Evolutionary conservation across 768 basidiomycete genomes (phyloP), one percentile per base, ranked within the genome.

Genomic region (Collybiopsis confluens): DNA sequence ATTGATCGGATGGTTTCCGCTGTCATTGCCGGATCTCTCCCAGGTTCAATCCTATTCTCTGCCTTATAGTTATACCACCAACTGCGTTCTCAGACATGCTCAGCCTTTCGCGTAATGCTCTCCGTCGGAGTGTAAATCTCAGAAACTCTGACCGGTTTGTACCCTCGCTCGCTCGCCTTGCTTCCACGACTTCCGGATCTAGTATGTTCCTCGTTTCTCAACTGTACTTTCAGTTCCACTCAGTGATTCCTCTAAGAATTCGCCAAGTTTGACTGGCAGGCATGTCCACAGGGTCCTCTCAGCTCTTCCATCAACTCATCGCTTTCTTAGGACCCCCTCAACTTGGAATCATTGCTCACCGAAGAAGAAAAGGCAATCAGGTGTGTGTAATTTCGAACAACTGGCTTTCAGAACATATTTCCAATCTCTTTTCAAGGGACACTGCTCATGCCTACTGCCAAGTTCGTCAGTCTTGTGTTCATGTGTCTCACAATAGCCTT

Each of bases 281-380:
- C 69, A 62, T 18, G 24, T 23, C 10, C 16, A 7, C 7, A 40
- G 23, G 13, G 9, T n/a, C 3, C 16, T 24, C 20, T 16, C 1
- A 48, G 8, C n/a, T 27, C 45, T 16, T 28, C 26, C 3, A 5
- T 23, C n/a, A 44, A 21, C 20, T 45, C 27, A 53, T n/a, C 10
- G 16, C 4, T 36, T n/a, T 23, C 41, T 4, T 54, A 94, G 91
- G 95, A 98, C 65, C 90, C 94, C 0, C 71, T 98, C 59, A 81
- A 81, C 61, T 62, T 93, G 26, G 88, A 92, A 56, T 82, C 83
- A 0, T 76, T 90, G 37, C 71, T 98, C 57, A 90, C 90, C 0
- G 92, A 93, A 48, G 96, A 97, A 35, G 96, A 98, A 70, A 77
- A 82, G 59, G 88, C 90, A 13, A 88, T 97, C 60, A 82, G 92